Percentiles rank a stretch among this genome's conserved stretches.
Conservation (phyloP, 1,284 basidiomycete genomes). For the Agaricales sp. region DNA sequence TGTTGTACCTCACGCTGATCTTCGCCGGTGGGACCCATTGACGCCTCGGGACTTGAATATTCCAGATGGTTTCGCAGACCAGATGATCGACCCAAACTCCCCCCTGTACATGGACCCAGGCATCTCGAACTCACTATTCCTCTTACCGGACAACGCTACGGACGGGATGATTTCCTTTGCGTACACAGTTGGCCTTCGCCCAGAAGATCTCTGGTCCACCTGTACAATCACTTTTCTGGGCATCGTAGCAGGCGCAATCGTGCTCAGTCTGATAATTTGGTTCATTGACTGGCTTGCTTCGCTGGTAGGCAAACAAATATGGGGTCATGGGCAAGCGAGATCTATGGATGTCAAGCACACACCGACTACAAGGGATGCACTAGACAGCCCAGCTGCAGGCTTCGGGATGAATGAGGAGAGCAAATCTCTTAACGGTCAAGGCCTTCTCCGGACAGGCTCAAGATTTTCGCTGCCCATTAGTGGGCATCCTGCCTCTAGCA, state of each 20-base stretch:
- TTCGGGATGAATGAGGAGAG: constrained; percentile 35
- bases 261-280: constrained; percentile 67
- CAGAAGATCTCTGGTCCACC: constrained; percentile 77
- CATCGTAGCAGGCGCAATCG: constrained; percentile 65
- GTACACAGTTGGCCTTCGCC: constrained; percentile 68
- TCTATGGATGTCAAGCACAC: constrained; percentile 17
- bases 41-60: constrained; percentile 49
- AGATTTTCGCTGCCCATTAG: constrained; percentile 19
- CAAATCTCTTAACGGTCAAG: constrained; percentile 39
- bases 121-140: constrained; percentile 65
- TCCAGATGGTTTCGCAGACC: constrained; percentile 56
- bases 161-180: constrained; percentile 78
- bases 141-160: constrained; percentile 49
- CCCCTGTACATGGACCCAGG: constrained; percentile 69
- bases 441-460: constrained; percentile 18
- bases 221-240: constrained; percentile 78
- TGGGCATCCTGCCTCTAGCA: constrained; percentile 8
- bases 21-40: constrained; percentile 59
- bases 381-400: constrained; percentile 24
- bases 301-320: constrained; percentile 22
- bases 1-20: constrained; percentile 35
- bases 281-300: constrained; percentile 48
- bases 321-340: constrained; percentile 16
- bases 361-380: constrained; percentile 37
- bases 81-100: constrained; percentile 60